Evolutionary conservation across 179 eudicot genomes (phyloP).

Genomic region (Beta lomatogona): DNA sequence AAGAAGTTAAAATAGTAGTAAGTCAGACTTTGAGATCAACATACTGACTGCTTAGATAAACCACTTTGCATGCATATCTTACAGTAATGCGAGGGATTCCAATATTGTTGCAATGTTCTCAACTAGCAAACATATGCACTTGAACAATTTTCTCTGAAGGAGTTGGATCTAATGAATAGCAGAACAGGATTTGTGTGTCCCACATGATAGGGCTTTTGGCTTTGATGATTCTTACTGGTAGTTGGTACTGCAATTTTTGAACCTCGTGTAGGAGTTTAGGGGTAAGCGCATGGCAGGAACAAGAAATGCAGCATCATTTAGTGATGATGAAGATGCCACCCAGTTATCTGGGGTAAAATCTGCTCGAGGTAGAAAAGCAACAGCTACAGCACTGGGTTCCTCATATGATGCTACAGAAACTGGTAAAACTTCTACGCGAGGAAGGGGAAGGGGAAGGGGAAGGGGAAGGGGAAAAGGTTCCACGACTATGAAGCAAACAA

Average conservation of each 20-base stretch:
- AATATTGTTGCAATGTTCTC: not conserved
- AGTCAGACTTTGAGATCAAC: not conserved
- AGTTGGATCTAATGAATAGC: not conserved
- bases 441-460: constrained; percentile 49
- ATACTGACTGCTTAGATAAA: not conserved
- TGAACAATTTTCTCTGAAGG: not conserved
- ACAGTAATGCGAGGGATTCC: not conserved
- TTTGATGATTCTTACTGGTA: constrained; percentile 4
- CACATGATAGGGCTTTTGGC: not conserved
- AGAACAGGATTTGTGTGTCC: constrained; percentile 8
- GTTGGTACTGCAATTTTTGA: constrained; percentile 4
- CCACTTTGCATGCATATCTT: not conserved
- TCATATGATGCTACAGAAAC: constrained; percentile 36
- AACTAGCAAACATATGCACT: not conserved
- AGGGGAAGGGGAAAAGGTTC: constrained; percentile 42
- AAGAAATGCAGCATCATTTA: constrained; percentile 72
- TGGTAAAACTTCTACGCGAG: constrained; percentile 46
- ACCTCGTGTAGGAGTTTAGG: constrained; percentile 43
- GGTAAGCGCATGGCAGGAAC: constrained; percentile 50
- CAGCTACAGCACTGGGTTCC: constrained; percentile 35
- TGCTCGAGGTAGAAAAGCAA: constrained; percentile 56
- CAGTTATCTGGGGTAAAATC: constrained; percentile 48
- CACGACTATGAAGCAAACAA: constrained; percentile 51
- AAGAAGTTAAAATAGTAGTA: not conserved
- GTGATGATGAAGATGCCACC: constrained; percentile 84